These are phyloP conservation scores for Blastocystis sp. DNA, from an alignment of 352 stramenopile genomes.

Conservation along the genomic window DNA sequence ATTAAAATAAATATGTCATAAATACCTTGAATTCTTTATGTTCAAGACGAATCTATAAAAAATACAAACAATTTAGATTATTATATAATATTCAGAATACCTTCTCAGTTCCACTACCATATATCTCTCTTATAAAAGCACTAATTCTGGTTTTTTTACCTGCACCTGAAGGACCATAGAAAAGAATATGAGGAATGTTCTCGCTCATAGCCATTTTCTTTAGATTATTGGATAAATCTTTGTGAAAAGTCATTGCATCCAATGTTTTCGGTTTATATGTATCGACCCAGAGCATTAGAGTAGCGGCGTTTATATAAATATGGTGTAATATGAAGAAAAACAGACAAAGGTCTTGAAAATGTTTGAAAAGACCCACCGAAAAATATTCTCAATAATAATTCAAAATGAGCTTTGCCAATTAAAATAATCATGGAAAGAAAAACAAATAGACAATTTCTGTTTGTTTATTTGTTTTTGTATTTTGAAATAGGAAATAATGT, in stretches of 20 bases:
- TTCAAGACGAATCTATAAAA: constrained; percentile 51
- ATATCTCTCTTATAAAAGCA: constrained; percentile 75
- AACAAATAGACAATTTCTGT: too few relatives aligned
- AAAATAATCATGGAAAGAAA: too few relatives aligned
- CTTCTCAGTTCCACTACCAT: constrained; percentile 73
- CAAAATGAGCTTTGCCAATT: too few relatives aligned
- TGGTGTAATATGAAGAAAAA: too few relatives aligned
- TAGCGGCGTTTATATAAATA: too few relatives aligned
- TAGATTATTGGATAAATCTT: constrained; percentile 68
- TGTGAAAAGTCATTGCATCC: constrained; percentile 70
- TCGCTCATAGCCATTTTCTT: constrained; percentile 49
- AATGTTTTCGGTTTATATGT: constrained; percentile 82
- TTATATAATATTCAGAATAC: constrained; percentile 57
- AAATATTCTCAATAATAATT: too few relatives aligned
- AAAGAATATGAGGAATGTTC: constrained; percentile 81
- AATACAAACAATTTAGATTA: constrained; percentile 40
- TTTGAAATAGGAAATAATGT: too few relatives aligned
- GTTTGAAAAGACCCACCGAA: too few relatives aligned
- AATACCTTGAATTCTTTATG: constrained; percentile 70
- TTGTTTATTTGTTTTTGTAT: too few relatives aligned
- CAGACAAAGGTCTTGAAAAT: too few relatives aligned
- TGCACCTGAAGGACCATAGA: constrained; percentile 84
- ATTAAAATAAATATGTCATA: neutral
- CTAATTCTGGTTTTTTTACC: constrained; percentile 95
- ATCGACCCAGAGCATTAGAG: constrained; percentile 97